These are phyloP conservation scores for Coemansia sp. DNA, from an alignment of 192 early-diverging fungal genomes.

Conservation along the genomic window DNA sequence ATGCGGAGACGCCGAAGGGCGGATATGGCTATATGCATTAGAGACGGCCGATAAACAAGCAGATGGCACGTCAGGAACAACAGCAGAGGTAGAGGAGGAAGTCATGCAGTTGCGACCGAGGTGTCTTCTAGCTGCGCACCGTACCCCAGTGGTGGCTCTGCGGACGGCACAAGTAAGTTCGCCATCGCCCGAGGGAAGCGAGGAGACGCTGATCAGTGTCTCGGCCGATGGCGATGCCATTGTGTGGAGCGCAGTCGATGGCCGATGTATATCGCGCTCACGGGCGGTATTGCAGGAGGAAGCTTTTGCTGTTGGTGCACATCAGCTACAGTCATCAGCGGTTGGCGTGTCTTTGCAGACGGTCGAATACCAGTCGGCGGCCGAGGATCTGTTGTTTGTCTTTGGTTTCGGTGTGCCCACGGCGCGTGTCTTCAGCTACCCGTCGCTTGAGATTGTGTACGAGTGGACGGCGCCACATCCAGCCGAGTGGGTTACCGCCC, in stretches of 20 bases:
- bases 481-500: conserved; percentile 39
- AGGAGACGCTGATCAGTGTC: conserved; percentile 41
- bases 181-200: conserved; percentile 29
- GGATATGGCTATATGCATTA: conserved; percentile 49
- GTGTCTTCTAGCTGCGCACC: conserved; percentile 35
- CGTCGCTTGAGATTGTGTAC: conserved; percentile 47
- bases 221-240: conserved; percentile 42
- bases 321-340: conserved; percentile 20
- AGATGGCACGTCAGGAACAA: not conserved
- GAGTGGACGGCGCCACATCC: conserved; percentile 46
- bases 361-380: conserved; percentile 42
- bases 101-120: conserved; percentile 28
- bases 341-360: conserved; percentile 26
- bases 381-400: conserved; percentile 46
- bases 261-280: conserved; percentile 44
- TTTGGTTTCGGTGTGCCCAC: conserved; percentile 28
- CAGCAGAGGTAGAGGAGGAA: too few relatives aligned
- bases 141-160: conserved; percentile 26
- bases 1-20: conserved; percentile 45
- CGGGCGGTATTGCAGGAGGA: conserved; percentile 30
- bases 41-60: not conserved
- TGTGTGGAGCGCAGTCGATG: conserved; percentile 44
- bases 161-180: conserved; percentile 34
- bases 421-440: conserved; percentile 38
- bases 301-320: too few relatives aligned